Base-by-base conservation (phyloP, 2,329 filamentous ascomycete species). In the Exophiala sideris region DNA sequence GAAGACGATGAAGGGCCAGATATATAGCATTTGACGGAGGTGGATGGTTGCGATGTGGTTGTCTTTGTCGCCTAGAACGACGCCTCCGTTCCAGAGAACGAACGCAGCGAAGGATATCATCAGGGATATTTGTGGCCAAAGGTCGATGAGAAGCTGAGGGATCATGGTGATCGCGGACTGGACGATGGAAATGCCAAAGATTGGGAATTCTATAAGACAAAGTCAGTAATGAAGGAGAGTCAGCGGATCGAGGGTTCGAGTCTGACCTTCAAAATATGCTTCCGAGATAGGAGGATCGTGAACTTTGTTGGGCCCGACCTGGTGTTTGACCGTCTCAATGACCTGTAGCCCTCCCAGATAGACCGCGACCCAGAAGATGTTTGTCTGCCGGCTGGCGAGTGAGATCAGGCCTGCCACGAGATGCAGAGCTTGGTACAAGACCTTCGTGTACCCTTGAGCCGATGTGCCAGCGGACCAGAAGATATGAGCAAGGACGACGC, bases 21-120 rank as follows among this genome's bases (percentile, higher is more conserved):
- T 86, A 67, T 99, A 99, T 14, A 97, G 85, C 82, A 99, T 88
- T 71, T 99, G 94, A 0, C 92, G 81, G 4, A 94, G 73, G 67
- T 99, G 92, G 10, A 97, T 75, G 1, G 91, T 94, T 0, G 91
- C 91, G 32, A 94, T 79, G 66, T 99, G 94, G 66, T 96, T 96
- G 21, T 89, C 86, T 73, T 96, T 97, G 72, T 99, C 94, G 88
- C 89, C 91, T 2, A 99, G 81, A 1, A 97, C 94, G 14, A 99
- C 92, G 9, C 91, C 86, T 5, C 88, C 87, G 64, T 99, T 99
- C 87, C 87, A 94, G 7, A 79, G 63, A 0, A 97, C 85, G 67
- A 97, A 97, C 1, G 69, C 76, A 2, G 71, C 81, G 66, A 99
- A 99, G 0, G 82, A 71, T 0, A 67, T 67, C 6, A 96, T 71